Percentiles rank a stretch among this genome's conserved stretches.
These are phyloP conservation scores for Posidonia oceanica DNA, from an alignment of 116 monocot species.

Conservation along the genomic window DNA sequence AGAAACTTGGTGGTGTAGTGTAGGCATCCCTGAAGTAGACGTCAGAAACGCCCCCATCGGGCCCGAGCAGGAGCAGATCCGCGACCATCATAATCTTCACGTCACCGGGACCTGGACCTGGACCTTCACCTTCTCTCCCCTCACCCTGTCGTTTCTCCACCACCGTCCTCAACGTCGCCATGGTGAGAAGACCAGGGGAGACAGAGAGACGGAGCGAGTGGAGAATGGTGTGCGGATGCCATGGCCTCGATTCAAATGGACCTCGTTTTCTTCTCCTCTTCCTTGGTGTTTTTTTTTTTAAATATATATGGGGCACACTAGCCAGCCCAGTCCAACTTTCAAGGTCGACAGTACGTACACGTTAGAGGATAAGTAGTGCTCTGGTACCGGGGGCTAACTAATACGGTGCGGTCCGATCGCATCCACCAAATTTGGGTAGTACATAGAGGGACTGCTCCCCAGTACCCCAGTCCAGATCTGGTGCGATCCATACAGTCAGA, in stretches of 20 bases:
- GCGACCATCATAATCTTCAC: constrained; percentile 55
- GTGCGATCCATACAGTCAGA: too few relatives aligned
- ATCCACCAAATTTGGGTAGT: too few relatives aligned
- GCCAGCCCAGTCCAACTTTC: too few relatives aligned
- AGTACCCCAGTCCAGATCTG: too few relatives aligned
- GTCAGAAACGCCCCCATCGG: constrained; percentile 23
- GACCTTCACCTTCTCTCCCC: neutral
- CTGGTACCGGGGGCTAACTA: too few relatives aligned
- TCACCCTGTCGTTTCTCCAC: neutral
- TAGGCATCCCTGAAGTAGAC: constrained; percentile 25
- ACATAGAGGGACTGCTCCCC: too few relatives aligned
- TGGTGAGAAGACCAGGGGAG: neutral
- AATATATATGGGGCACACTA: neutral
- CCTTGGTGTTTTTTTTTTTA: neutral
- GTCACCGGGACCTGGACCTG: neutral
- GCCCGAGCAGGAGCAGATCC: constrained; percentile 39
- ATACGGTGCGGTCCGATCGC: too few relatives aligned
- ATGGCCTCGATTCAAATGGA: neutral
- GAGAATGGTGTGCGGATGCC: neutral
- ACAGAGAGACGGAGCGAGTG: neutral
- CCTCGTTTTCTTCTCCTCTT: neutral
- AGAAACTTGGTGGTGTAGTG: constrained; percentile 34
- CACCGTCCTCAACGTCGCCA: constrained; percentile 16
- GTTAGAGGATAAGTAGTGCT: too few relatives aligned
- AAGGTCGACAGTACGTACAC: too few relatives aligned